phyloP scores from a whole-genome alignment of 306 rosid species.

The Benincasa hispida region DNA sequence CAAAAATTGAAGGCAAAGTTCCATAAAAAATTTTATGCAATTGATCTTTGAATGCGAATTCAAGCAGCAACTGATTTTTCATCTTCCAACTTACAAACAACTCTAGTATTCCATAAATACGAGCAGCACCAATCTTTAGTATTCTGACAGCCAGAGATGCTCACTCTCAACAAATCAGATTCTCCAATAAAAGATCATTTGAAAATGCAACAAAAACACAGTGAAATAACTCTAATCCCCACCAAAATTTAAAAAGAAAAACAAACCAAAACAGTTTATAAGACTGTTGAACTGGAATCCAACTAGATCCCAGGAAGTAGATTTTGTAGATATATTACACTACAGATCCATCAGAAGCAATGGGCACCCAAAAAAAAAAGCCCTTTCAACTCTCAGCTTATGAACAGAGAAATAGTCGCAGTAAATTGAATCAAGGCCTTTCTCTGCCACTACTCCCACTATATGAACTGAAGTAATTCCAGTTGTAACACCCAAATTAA shows the following conservation, averaged over 20 bases:
- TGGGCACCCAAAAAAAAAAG: background rate
- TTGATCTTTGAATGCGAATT: background rate
- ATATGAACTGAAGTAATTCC: background rate
- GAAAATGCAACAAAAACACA: background rate
- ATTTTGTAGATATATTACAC: background rate
- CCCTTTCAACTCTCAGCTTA: background rate
- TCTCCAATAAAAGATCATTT: background rate
- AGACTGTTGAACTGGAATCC: background rate
- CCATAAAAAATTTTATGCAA: background rate
- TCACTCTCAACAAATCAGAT: background rate
- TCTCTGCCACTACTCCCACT: background rate
- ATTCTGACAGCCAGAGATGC: background rate
- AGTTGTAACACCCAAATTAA: background rate
- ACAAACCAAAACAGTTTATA: background rate
- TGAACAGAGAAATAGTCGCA: background rate
- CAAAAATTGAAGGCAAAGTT: background rate
- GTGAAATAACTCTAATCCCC: background rate
- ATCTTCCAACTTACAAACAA: background rate
- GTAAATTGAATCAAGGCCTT: background rate
- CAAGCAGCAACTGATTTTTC: background rate
- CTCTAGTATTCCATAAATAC: background rate
- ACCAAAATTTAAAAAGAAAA: background rate
- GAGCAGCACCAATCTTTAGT: background rate
- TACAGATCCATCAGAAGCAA: background rate
- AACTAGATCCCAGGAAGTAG: background rate